Evolutionary conservation across 2,329 filamentous ascomycete genomes (phyloP), one percentile per base, ranked within the genome.

Genomic region (Pseudocercospora crystallina): DNA sequence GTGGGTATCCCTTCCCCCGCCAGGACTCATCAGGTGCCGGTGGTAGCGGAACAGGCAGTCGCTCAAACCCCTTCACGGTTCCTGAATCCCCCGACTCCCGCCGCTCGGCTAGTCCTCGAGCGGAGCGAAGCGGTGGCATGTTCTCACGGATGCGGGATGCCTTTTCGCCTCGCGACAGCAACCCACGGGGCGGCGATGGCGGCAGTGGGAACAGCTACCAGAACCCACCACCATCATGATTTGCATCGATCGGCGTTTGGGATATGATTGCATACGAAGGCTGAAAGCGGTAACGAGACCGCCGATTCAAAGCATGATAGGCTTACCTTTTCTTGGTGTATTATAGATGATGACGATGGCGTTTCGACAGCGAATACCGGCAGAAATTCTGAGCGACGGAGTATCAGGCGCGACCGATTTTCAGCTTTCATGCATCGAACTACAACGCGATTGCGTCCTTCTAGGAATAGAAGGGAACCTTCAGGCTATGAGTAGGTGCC

Each of bases 111-210:
- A 53, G 51, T 8, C 51, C 51, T 32, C 51, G 51, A 13, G 51
- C 45, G 14, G 51, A 53, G 26, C 41, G 46, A 12, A 48, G 44
- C 31, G 57, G 55, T 8, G 60, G 64, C 30, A 54, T 66, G 33
- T 67, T 66, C 48, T 58, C 54, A 14, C 57, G 66, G n/a, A 67
- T 69, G 65, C 60, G 66, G 10, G 59, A 67, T 38, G 64, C 64
- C 10, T 69, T 69, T 42, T 45, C 45, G 11, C 46, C 51, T 32
- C 51, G 51, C 26, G 51, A 53, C 8, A 31, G 40, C 13, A 41
- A 45, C 14, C 15, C 41, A 31, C 29, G 30, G 14, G 47, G 36
- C 31, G 40, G 43, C 14, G 42, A 49, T 33, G 52, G 55, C 38
- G 48, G 31, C 26, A 40, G 37, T 20, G 33, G 39, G 11, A 34